phyloP scores from a whole-genome alignment of 1,284 basidiomycete species.

The Takashimella tepidaria region DNA sequence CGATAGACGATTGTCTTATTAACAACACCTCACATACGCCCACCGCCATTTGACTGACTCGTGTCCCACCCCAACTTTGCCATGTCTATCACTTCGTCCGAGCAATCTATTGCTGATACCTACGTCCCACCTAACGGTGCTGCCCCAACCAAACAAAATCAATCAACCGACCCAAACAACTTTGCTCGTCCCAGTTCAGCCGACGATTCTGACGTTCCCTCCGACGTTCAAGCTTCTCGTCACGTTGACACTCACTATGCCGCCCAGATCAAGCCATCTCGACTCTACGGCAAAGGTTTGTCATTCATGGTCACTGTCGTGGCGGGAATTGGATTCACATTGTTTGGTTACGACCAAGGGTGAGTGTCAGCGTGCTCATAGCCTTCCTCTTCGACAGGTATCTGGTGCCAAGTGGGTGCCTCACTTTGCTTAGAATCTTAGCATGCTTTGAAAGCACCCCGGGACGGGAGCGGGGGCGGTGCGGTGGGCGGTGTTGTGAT shows the following conservation, averaged over 20 bases:
- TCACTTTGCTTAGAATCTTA: no score
- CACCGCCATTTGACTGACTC: neutral
- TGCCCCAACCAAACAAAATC: neutral
- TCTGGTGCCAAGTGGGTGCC: no score
- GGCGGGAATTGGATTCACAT: constrained; percentile 11
- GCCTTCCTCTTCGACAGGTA: no score
- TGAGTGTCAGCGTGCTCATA: no score
- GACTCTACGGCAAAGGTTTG: constrained; percentile 7
- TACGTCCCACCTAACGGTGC: neutral
- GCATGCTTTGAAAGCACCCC: no score
- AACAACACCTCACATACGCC: neutral
- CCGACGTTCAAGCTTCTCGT: neutral
- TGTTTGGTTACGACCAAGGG: constrained; percentile 5
- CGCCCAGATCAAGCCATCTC: constrained; percentile 5
- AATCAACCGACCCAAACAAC: neutral
- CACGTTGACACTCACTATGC: constrained; percentile 5
- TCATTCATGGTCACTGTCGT: constrained; percentile 14
- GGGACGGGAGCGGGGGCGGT: no score
- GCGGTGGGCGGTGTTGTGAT: no score
- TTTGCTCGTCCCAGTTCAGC: neutral
- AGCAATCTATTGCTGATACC: neutral
- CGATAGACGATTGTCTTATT: no score
- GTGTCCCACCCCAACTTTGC: neutral
- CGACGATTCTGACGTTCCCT: neutral
- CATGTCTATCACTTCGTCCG: neutral